Evolutionary conservation across 306 rosid genomes (phyloP).

Genomic region (Mimosa pudica): DNA sequence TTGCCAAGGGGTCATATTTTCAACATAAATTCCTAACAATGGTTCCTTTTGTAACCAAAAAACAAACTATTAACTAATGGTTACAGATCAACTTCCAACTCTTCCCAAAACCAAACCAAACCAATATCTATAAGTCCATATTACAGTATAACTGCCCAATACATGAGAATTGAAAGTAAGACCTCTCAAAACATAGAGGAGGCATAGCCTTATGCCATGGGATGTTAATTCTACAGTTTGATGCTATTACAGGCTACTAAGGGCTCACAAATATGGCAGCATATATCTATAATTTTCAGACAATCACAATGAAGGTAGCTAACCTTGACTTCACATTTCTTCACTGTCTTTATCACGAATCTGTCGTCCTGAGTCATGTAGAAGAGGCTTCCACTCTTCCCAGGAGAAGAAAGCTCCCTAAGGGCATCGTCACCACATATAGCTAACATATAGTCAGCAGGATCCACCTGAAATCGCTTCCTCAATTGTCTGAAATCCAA

Average conservation of each 20-base stretch:
- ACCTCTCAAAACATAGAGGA: not conserved
- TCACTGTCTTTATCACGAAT: constrained; percentile 96
- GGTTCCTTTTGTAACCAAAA: not conserved
- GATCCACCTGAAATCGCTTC: constrained; percentile 57
- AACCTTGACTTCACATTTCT: constrained; percentile 98
- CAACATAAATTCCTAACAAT: not conserved
- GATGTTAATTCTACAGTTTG: not conserved
- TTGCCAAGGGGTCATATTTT: not conserved
- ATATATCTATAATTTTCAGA: constrained; percentile 26
- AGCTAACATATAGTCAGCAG: constrained; percentile 58
- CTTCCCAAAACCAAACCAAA: not conserved
- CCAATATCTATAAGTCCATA: not conserved
- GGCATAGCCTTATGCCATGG: not conserved
- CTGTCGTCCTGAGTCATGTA: constrained; percentile 97
- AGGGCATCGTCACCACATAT: constrained; percentile 56
- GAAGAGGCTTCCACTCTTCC: constrained; percentile 92
- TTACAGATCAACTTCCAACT: constrained; percentile 4
- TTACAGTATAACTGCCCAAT: not conserved
- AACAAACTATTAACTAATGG: not conserved
- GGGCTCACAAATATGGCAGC: constrained; percentile 10
- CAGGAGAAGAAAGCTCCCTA: constrained; percentile 75
- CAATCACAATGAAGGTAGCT: constrained; percentile 28
- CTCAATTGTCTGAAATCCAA: constrained; percentile 71
- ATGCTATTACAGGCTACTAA: not conserved
- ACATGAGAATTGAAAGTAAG: not conserved